phyloP scores from a whole-genome alignment of 208 protist species.

The Trypanosoma rangeli region DNA sequence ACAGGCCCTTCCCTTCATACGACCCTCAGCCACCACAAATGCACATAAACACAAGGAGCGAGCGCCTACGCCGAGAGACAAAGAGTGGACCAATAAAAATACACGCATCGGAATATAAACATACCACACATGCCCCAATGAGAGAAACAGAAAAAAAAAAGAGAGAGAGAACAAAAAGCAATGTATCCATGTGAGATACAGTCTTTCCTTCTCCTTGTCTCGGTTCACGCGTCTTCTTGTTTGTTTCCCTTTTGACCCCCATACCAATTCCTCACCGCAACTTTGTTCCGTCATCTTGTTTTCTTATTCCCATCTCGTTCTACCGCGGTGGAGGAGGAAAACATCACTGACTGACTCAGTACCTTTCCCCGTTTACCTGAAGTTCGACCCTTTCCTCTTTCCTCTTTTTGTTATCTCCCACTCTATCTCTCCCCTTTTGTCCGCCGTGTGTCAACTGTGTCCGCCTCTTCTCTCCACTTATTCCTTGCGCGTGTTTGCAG shows the following conservation, averaged over 20 bases:
- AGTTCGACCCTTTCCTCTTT: neutral
- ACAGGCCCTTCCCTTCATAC: neutral
- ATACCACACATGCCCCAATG: neutral
- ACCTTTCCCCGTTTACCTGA: neutral
- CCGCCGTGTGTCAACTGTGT: neutral
- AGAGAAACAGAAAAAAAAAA: neutral
- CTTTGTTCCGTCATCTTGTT: neutral
- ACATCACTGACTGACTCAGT: neutral
- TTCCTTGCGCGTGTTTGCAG: neutral
- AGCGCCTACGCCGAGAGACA: neutral
- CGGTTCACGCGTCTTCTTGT: neutral
- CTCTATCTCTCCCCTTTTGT: neutral
- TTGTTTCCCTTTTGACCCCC: neutral
- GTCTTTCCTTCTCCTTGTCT: constrained; percentile 1
- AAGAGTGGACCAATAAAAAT: neutral
- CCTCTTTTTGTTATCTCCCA: neutral
- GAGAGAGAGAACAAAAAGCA: neutral
- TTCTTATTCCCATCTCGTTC: neutral
- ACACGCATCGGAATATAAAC: neutral
- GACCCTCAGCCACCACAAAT: neutral
- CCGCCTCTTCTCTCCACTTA: neutral
- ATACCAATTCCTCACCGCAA: neutral
- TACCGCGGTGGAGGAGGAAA: neutral
- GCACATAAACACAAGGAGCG: neutral
- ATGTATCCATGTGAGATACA: neutral